Evolutionary conservation across 768 basidiomycete genomes (phyloP).

Genomic region (Guyanaporus albipodus): DNA sequence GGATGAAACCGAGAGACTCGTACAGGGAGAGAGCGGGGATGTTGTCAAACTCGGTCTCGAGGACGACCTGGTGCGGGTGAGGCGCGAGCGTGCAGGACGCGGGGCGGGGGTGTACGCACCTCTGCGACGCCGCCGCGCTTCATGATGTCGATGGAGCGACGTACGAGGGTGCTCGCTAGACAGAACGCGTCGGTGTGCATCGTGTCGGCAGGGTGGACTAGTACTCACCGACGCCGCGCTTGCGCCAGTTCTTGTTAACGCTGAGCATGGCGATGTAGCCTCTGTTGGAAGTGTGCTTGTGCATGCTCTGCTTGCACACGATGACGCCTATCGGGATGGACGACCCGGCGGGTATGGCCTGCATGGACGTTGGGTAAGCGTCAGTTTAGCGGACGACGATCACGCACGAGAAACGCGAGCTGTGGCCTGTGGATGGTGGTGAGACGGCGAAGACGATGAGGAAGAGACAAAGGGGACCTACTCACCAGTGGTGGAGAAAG

Average conservation of each 20-base stretch:
- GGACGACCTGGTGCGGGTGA: slow-evolving; percentile 58
- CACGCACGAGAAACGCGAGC: slow-evolving; percentile 69
- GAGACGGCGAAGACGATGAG: neutral
- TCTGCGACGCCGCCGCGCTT: slow-evolving; percentile 78
- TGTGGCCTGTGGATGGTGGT: slow-evolving; percentile 62
- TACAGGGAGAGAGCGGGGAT: slow-evolving; percentile 83
- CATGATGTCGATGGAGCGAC: slow-evolving; percentile 82
- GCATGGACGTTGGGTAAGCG: neutral
- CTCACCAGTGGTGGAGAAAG: slow-evolving; percentile 96
- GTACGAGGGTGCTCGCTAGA: slow-evolving; percentile 80
- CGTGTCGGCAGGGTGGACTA: slow-evolving; percentile 2
- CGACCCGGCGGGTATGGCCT: slow-evolving; percentile 28
- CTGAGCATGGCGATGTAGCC: slow-evolving; percentile 99
- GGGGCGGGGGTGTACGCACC: slow-evolving; percentile 44
- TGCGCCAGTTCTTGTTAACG: slow-evolving; percentile 77
- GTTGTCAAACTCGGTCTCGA: slow-evolving; percentile 97
- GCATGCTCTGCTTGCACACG: slow-evolving; percentile 95
- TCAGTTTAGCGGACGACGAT: neutral
- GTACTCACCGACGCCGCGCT: slow-evolving; percentile 85
- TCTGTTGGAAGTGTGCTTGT: slow-evolving; percentile 68
- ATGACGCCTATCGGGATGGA: slow-evolving; percentile 81
- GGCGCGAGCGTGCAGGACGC: neutral
- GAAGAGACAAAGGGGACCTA: slow-evolving; percentile 36
- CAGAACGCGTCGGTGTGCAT: neutral
- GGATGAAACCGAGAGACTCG: slow-evolving; percentile 89